Evolutionary conservation across 129 eudicot genomes (phyloP).

Genomic region (Artemisia tridentata): DNA sequence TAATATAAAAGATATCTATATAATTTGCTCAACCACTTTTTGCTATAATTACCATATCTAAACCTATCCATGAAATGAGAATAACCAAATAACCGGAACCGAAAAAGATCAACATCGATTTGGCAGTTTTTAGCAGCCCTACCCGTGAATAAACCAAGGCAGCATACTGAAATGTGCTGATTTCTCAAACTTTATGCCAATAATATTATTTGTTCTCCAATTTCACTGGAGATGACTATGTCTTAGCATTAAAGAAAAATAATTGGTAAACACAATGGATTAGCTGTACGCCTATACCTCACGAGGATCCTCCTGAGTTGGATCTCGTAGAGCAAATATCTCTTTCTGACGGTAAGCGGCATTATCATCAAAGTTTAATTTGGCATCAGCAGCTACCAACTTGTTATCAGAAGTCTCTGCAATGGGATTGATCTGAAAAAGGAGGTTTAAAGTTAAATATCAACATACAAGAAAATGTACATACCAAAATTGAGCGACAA

Average conservation of each 20-base stretch:
- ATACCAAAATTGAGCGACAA: conserved; percentile 1
- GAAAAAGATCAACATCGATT: too few relatives aligned
- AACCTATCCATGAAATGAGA: too few relatives aligned
- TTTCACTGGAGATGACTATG: background rate
- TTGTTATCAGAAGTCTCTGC: conserved; percentile 93
- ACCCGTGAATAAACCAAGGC: too few relatives aligned
- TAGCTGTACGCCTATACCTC: conserved; percentile 51
- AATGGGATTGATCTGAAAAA: conserved; percentile 81
- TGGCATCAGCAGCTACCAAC: conserved; percentile 97
- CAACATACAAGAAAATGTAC: background rate
- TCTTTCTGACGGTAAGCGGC: conserved; percentile 97
- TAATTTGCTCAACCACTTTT: too few relatives aligned
- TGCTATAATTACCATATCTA: too few relatives aligned
- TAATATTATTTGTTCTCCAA: conserved; percentile 5
- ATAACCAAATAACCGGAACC: too few relatives aligned
- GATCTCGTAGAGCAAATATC: conserved; percentile 87
- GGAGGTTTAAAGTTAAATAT: conserved; percentile 15
- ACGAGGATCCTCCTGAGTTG: conserved; percentile 98
- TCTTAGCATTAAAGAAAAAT: background rate
- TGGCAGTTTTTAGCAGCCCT: too few relatives aligned
- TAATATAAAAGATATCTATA: too few relatives aligned
- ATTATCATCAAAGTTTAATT: conserved; percentile 92
- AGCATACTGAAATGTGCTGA: too few relatives aligned
- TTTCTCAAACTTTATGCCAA: background rate
- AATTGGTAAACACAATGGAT: background rate